These are phyloP conservation scores for Camelina sativa DNA, from an alignment of 345 rosid genomes.

Conservation along the genomic window DNA sequence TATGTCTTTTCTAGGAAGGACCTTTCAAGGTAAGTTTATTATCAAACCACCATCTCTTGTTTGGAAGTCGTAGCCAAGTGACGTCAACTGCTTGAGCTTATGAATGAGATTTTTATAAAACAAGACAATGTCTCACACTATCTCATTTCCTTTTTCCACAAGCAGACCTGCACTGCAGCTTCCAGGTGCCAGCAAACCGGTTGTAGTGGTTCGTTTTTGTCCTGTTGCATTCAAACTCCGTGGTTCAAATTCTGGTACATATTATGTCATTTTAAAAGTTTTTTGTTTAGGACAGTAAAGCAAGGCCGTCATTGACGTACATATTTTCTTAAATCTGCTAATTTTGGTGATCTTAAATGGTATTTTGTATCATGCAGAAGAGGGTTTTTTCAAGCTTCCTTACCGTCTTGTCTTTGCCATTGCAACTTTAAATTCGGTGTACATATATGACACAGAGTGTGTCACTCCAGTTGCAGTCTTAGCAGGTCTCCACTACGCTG, in stretches of 20 bases:
- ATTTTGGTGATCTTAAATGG: not conserved
- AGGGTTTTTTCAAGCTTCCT: slow-evolving; percentile 87
- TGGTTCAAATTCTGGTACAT: slow-evolving; percentile 66
- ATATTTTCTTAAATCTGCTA: not conserved
- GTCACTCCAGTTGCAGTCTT: slow-evolving; percentile 69
- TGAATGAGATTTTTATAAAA: not conserved
- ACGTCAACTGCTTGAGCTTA: slow-evolving; percentile 8
- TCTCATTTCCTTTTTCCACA: not conserved
- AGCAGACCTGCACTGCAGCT: slow-evolving; percentile 86
- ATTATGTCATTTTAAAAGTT: not conserved
- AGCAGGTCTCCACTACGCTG: slow-evolving; percentile 96
- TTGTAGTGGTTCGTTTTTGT: slow-evolving; percentile 88
- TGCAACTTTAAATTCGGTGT: slow-evolving; percentile 88
- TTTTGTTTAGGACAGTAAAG: not conserved
- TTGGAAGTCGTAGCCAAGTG: not conserved
- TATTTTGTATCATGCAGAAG: slow-evolving; percentile 57
- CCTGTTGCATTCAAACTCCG: slow-evolving; percentile 68
- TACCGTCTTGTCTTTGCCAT: slow-evolving; percentile 86
- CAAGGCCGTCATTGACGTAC: slow-evolving; percentile 2
- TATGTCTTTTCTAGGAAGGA: slow-evolving; percentile 86
- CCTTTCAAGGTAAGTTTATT: slow-evolving; percentile 71
- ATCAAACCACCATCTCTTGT: slow-evolving; percentile 18
- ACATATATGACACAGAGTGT: slow-evolving; percentile 88
- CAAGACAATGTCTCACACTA: slow-evolving; percentile 2
- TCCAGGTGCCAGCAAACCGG: slow-evolving; percentile 92